These are phyloP conservation scores for Rhodotorula kratochvilovae DNA, from an alignment of 768 basidiomycete genomes.

Conservation along the genomic window DNA sequence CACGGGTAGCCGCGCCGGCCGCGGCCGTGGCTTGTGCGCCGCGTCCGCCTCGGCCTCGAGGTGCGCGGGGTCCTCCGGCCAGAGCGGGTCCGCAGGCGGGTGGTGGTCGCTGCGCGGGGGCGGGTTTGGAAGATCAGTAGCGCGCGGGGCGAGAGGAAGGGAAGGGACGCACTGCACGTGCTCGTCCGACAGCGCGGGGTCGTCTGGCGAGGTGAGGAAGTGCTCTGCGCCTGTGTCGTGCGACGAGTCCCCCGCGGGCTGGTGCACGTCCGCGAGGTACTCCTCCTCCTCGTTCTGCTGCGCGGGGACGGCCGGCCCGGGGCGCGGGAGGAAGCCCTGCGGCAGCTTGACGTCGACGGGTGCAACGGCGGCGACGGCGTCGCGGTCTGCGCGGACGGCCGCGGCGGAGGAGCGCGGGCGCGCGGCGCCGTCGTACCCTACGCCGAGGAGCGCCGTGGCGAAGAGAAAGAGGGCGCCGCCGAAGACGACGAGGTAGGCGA, in stretches of 20 bases:
- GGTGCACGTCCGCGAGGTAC: conserved; percentile 17
- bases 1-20: conserved; percentile 8
- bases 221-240: conserved; percentile 9
- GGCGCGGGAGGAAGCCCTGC: neutral
- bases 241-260: neutral
- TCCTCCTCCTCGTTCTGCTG: neutral
- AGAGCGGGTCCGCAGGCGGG: neutral
- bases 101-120: neutral
- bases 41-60: conserved; percentile 1
- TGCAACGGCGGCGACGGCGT: no score
- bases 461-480: conserved; percentile 12
- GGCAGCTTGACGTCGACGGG: conserved; percentile 20
- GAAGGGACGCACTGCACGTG: conserved; percentile 8
- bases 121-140: neutral
- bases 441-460: conserved; percentile 4
- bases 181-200: neutral
- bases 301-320: neutral
- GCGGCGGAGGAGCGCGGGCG: neutral
- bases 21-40: neutral
- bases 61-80: neutral
- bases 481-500: conserved; percentile 16
- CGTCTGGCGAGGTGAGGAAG: neutral
- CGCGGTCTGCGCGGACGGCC: neutral
- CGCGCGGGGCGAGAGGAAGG: neutral
- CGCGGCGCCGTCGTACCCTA: neutral